Conservation (phyloP, 2,329 filamentous ascomycete species). For the Aspergillus novoparasiticus region DNA sequence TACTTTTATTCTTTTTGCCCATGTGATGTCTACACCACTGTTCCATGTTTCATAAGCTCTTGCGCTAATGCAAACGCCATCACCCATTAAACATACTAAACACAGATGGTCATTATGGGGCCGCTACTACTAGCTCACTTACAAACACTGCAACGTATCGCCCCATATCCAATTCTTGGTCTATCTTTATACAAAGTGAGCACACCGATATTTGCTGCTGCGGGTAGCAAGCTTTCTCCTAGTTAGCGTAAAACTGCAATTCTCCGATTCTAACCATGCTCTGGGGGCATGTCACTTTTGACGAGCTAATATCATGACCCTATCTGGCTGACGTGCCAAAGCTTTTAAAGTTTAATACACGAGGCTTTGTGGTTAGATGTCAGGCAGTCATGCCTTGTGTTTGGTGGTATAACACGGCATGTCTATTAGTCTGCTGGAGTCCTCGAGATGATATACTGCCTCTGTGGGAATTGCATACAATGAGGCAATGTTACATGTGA, state of each 20-base stretch:
- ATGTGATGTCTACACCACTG: not conserved
- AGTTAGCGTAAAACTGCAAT: not conserved
- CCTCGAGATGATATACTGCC: not conserved
- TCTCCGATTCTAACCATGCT: not conserved
- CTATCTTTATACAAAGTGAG: not conserved
- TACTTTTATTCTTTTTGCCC: not conserved
- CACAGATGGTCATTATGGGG: too few relatives aligned
- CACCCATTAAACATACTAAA: not conserved
- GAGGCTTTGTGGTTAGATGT: not conserved
- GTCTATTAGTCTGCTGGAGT: not conserved
- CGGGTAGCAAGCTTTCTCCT: not conserved
- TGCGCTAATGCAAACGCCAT: not conserved
- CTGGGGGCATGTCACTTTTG: not conserved
- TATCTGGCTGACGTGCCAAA: not conserved
- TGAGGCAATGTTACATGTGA: not conserved
- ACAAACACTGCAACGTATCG: too few relatives aligned
- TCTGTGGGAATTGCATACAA: not conserved
- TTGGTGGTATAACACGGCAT: not conserved
- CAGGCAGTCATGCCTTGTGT: not conserved
- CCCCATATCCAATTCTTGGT: not conserved
- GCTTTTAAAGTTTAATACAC: not conserved
- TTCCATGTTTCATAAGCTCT: not conserved
- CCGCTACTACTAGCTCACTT: too few relatives aligned
- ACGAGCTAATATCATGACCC: not conserved
- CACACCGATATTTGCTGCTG: not conserved